Evolutionary conservation across 352 stramenopile species (phyloP).

Genomic region (Plasmopara muralis): DNA sequence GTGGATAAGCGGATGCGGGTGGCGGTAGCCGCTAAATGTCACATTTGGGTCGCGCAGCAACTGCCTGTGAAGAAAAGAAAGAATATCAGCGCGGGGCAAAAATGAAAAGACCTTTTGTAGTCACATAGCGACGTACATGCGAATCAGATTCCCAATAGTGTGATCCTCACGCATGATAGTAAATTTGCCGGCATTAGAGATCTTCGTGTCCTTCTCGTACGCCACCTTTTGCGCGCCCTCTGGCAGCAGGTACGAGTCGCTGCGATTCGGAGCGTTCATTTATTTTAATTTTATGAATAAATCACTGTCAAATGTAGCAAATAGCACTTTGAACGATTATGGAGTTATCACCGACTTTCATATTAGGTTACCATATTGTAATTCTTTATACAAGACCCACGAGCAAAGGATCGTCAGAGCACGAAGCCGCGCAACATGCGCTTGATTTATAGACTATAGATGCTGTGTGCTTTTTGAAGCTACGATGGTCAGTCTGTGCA

Average conservation of each 20-base stretch:
- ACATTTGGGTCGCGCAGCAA: slow-evolving; percentile 82
- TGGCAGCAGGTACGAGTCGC: slow-evolving; percentile 80
- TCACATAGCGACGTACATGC: slow-evolving; percentile 80
- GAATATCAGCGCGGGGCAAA: too few species aligned
- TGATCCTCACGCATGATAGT: slow-evolving; percentile 98
- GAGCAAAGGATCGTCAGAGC: too few species aligned
- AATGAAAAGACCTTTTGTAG: background rate
- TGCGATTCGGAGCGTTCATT: slow-evolving; percentile 82
- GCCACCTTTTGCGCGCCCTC: slow-evolving; percentile 88
- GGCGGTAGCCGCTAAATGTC: slow-evolving; percentile 93
- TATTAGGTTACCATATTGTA: too few species aligned
- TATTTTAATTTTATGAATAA: too few species aligned
- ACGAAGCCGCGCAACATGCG: too few species aligned
- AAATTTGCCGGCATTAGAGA: slow-evolving; percentile 96
- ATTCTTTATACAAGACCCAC: too few species aligned
- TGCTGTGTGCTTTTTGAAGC: too few species aligned
- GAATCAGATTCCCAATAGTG: slow-evolving; percentile 96
- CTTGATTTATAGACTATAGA: too few species aligned
- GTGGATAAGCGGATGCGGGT: slow-evolving; percentile 95
- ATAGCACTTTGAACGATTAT: too few species aligned
- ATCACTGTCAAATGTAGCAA: too few species aligned
- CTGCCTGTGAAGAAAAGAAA: slow-evolving; percentile 43
- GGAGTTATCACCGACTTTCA: too few species aligned
- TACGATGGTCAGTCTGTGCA: too few species aligned
- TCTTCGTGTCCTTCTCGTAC: slow-evolving; percentile 96